These are phyloP conservation scores for Coffea canephora DNA, from an alignment of 257 asterid genomes.

Conservation along the genomic window DNA sequence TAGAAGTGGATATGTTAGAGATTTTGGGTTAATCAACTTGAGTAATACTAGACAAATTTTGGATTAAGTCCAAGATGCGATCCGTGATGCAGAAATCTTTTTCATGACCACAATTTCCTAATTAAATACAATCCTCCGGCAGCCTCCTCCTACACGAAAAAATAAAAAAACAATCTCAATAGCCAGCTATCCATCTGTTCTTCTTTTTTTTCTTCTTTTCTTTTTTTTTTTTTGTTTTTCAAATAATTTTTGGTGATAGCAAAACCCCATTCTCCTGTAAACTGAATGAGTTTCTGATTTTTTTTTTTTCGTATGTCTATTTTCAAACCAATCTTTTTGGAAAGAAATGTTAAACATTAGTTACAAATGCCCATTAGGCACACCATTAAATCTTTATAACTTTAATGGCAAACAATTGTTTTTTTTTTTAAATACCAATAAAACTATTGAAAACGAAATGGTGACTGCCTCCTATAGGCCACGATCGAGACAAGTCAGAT, in stretches of 20 bases:
- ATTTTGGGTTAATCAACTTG: no score
- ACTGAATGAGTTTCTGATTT: background rate
- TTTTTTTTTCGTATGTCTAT: no score
- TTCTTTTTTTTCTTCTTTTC: no score
- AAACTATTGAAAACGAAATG: background rate
- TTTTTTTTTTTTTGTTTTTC: no score
- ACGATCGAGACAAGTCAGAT: background rate
- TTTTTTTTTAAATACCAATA: background rate
- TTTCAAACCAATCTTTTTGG: no score
- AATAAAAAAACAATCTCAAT: no score
- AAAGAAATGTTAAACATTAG: no score
- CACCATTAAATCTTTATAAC: background rate
- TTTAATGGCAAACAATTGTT: background rate
- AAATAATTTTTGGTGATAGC: no score
- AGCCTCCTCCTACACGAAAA: background rate
- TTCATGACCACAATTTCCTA: background rate
- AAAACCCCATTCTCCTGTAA: background rate
- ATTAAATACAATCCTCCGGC: background rate
- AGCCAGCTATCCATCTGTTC: no score
- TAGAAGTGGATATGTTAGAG: background rate
- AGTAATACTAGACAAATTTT: no score
- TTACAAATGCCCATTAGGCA: background rate
- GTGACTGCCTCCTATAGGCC: background rate
- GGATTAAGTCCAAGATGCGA: background rate
- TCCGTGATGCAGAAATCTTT: background rate